These are phyloP conservation scores for Kwoniella mangroviensis DNA, from an alignment of 768 basidiomycete genomes.

Conservation along the genomic window DNA sequence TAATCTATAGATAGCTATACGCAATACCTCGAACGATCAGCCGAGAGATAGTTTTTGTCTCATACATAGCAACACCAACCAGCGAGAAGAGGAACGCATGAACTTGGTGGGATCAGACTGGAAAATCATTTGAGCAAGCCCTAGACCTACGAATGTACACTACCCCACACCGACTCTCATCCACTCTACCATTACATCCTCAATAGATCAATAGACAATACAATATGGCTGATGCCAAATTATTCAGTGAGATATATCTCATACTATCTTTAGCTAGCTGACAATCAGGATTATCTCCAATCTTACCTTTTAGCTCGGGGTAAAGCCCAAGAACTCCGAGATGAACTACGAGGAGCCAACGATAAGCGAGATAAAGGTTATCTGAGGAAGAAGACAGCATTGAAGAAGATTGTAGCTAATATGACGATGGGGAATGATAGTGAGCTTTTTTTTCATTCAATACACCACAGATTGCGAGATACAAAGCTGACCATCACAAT, in stretches of 20 bases:
- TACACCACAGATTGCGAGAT: conserved; percentile 21
- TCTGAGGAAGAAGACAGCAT: conserved; percentile 84
- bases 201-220: background rate
- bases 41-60: too few species aligned
- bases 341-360: conserved; percentile 87
- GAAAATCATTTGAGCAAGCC: too few species aligned
- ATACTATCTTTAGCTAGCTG: too few species aligned
- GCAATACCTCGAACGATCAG: too few species aligned
- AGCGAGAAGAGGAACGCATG: too few species aligned
- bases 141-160: too few species aligned
- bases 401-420: conserved; percentile 98
- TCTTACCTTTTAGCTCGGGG: conserved; percentile 48
- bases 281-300: background rate
- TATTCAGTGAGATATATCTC: conserved; percentile 59
- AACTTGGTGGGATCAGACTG: too few species aligned
- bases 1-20: too few species aligned
- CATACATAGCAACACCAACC: too few species aligned
- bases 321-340: conserved; percentile 73
- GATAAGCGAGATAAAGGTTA: conserved; percentile 93
- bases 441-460: conserved; percentile 61
- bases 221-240: conserved; percentile 58
- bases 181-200: background rate
- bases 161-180: background rate
- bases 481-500: conserved; percentile 14
- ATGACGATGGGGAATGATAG: conserved; percentile 99